phyloP scores from a whole-genome alignment of 2,329 filamentous ascomycete genomes.

The Diplocarpon rosae region DNA sequence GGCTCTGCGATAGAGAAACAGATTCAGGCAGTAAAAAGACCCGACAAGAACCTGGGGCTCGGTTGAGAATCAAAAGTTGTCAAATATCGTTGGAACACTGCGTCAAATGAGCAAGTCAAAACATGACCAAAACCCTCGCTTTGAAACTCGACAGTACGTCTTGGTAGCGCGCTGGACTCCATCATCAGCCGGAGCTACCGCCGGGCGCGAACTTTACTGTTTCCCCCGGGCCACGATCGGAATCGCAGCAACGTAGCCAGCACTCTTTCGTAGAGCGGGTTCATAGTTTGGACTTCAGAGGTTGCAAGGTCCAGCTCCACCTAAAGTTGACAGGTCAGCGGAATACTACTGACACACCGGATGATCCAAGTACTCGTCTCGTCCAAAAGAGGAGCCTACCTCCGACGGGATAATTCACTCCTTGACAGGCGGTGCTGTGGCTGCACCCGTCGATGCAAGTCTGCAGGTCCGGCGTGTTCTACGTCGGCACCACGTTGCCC shows the following conservation, averaged over 20 bases:
- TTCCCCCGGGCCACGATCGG: not conserved
- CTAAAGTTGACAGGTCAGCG: not conserved
- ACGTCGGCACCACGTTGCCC: not conserved
- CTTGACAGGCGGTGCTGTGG: not conserved
- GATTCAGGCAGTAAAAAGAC: too few species aligned
- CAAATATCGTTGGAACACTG: too few species aligned
- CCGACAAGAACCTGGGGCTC: too few species aligned
- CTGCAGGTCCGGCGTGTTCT: not conserved
- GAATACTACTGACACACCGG: not conserved
- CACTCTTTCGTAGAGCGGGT: not conserved
- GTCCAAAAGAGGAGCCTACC: not conserved
- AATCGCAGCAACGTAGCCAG: not conserved
- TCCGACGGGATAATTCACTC: slow-evolving; percentile 1
- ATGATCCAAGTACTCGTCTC: not conserved
- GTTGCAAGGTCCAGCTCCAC: not conserved
- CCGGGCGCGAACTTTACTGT: too few species aligned
- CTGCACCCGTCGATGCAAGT: not conserved
- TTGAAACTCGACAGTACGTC: too few species aligned
- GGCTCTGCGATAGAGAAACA: too few species aligned
- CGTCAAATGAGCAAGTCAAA: too few species aligned
- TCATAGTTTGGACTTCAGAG: not conserved
- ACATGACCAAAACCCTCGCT: too few species aligned
- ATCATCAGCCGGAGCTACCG: too few species aligned
- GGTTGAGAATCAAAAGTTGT: too few species aligned
- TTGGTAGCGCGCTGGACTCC: too few species aligned